These are phyloP conservation scores for Balakata baccata DNA, from an alignment of 345 rosid genomes.

Conservation along the genomic window DNA sequence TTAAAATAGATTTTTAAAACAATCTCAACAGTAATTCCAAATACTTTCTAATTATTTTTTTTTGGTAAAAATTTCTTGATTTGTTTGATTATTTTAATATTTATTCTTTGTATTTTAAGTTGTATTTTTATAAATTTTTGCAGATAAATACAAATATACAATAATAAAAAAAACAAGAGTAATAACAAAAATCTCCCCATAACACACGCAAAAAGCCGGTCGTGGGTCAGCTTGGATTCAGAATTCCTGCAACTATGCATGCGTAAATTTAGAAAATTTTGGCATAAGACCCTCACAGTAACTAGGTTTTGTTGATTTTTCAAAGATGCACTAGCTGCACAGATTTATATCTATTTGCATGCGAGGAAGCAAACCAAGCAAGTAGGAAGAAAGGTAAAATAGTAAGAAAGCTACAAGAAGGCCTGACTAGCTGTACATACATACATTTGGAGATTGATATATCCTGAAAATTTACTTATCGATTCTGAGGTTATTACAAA, in stretches of 20 bases:
- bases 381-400: neutral
- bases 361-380: neutral
- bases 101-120: too few species aligned
- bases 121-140: too few species aligned
- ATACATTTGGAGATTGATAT: conserved; percentile 20
- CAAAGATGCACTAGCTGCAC: neutral
- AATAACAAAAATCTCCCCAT: too few species aligned
- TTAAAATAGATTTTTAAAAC: too few species aligned
- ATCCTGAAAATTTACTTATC: conserved; percentile 42
- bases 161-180: too few species aligned
- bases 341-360: neutral
- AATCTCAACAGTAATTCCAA: too few species aligned
- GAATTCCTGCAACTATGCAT: neutral
- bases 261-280: neutral
- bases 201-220: too few species aligned
- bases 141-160: too few species aligned
- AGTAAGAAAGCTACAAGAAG: conserved; percentile 20
- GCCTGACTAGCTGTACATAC: conserved; percentile 33
- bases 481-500: conserved; percentile 77
- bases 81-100: too few species aligned
- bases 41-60: too few species aligned
- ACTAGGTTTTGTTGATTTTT: neutral
- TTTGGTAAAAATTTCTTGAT: too few species aligned
- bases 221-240: too few species aligned
- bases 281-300: neutral